Percentiles rank a stretch among this genome's conserved stretches.
Conservation (phyloP, 108 stramenopile species). For the Cyclostephanos tholiformis region DNA sequence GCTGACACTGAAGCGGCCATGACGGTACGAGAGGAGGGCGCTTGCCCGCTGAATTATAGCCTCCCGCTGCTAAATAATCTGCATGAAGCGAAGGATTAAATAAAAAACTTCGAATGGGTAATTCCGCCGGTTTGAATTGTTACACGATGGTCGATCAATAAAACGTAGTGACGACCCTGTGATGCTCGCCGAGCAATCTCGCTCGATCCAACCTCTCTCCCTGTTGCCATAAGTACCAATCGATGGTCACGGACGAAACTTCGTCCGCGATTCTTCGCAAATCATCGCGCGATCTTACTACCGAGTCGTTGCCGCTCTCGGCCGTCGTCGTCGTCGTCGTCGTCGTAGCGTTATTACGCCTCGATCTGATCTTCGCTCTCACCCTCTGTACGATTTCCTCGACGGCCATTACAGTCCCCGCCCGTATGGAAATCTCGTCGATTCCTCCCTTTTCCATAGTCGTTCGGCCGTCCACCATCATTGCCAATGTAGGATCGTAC, state of each 20-base stretch:
- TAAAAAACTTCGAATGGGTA: not conserved
- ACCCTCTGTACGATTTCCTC: conserved; percentile 72
- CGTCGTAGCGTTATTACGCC: not conserved
- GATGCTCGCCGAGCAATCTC: conserved; percentile 67
- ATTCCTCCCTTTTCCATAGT: conserved; percentile 57
- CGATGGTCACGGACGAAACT: conserved; percentile 81
- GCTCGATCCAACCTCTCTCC: conserved; percentile 74
- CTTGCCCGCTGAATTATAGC: conserved; percentile 45
- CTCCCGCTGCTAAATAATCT: conserved; percentile 30
- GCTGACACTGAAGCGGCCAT: conserved; percentile 1
- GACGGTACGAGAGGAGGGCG: conserved; percentile 24
- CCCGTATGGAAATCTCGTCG: conserved; percentile 89
- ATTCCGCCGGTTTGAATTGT: not conserved
- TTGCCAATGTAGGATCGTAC: conserved; percentile 60
- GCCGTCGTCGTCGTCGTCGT: not conserved
- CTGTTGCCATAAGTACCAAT: conserved; percentile 90
- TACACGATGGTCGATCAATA: conserved; percentile 52
- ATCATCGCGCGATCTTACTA: not conserved
- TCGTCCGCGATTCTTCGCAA: conserved; percentile 31
- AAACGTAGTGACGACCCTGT: conserved; percentile 76
- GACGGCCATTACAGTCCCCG: conserved; percentile 87
- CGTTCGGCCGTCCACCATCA: conserved; percentile 55
- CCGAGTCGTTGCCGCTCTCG: not conserved
- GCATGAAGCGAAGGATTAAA: not conserved
- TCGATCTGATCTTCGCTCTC: conserved; percentile 28